Conservation (phyloP, 1,139 yeast species). For the Pichia sp. region DNA sequence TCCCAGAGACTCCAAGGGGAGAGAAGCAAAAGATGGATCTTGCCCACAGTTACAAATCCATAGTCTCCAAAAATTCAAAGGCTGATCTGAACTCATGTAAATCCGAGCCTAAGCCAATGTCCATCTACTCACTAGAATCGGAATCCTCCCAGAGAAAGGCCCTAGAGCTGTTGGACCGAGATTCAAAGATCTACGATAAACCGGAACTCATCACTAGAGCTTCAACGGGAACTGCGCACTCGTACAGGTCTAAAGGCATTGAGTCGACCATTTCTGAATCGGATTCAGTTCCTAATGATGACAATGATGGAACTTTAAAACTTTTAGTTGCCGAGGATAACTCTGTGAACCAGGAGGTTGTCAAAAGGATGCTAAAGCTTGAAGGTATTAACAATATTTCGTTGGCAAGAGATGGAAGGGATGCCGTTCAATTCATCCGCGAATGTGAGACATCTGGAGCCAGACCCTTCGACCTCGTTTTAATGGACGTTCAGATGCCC, state of each 20-base stretch:
- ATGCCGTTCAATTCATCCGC: slow-evolving; percentile 63
- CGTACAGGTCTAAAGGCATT: slow-evolving; percentile 20
- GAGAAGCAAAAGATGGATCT: slow-evolving; percentile 2
- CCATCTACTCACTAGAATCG: too few species aligned
- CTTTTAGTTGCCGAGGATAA: slow-evolving; percentile 94
- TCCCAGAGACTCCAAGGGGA: not conserved
- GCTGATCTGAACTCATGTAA: not conserved
- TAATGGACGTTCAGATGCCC: slow-evolving; percentile 99
- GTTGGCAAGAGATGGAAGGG: slow-evolving; percentile 85
- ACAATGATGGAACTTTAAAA: slow-evolving; percentile 6
- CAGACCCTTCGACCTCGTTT: slow-evolving; percentile 58
- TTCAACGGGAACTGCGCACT: slow-evolving; percentile 54
- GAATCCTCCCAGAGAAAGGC: too few species aligned
- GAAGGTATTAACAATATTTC: slow-evolving; percentile 71
- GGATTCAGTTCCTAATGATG: slow-evolving; percentile 1
- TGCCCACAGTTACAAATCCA: slow-evolving; percentile 8
- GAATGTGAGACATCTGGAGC: slow-evolving; percentile 25
- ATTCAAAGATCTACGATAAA: too few species aligned
- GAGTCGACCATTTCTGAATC: slow-evolving; percentile 13
- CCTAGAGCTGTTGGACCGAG: too few species aligned
- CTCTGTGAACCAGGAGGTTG: slow-evolving; percentile 83
- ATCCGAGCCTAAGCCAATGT: not conserved
- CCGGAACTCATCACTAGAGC: slow-evolving; percentile 42
- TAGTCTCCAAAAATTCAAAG: not conserved
- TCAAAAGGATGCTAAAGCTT: slow-evolving; percentile 70